Conservation (phyloP, 192 early-diverging fungal species). For the Lobosporangium transversale region DNA sequence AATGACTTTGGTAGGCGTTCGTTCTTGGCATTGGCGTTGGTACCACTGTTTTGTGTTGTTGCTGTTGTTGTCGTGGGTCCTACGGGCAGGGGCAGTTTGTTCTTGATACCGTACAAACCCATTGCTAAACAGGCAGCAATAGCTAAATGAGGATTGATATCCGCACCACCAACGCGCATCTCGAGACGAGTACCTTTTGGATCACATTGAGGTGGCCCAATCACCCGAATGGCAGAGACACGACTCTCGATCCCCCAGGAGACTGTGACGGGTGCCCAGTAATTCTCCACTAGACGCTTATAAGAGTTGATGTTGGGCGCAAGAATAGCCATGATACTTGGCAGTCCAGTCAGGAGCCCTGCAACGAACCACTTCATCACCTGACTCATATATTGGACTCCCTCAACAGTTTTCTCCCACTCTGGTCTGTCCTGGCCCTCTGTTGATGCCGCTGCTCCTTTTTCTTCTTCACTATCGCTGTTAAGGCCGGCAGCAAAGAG, state of each 20-base stretch:
- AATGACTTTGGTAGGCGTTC: constrained; percentile 65
- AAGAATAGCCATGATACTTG: constrained; percentile 74
- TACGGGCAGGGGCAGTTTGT: constrained; percentile 62
- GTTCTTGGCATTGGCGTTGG: constrained; percentile 18
- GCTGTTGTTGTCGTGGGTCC: constrained; percentile 37
- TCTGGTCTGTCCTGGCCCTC: constrained; percentile 11
- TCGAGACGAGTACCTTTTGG: constrained; percentile 75
- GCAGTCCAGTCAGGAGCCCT: constrained; percentile 67
- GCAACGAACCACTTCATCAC: constrained; percentile 65
- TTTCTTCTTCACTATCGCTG: not conserved
- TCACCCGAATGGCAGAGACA: constrained; percentile 76
- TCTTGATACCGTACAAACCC: constrained; percentile 76
- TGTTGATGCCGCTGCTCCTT: constrained; percentile 9
- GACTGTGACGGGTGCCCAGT: constrained; percentile 85
- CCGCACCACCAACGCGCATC: constrained; percentile 84
- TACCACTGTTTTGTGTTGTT: constrained; percentile 7
- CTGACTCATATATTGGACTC: constrained; percentile 59
- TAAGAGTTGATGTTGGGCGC: constrained; percentile 86
- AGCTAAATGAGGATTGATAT: constrained; percentile 83
- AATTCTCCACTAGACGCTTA: constrained; percentile 86
- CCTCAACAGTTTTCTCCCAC: constrained; percentile 39
- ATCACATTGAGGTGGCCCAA: constrained; percentile 76
- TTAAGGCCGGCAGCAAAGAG: constrained; percentile 56
- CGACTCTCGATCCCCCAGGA: constrained; percentile 84
- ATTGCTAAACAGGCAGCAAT: constrained; percentile 77